phyloP scores from a whole-genome alignment of 176 grass and related monocot genomes.

The Tillandsia leiboldiana region DNA sequence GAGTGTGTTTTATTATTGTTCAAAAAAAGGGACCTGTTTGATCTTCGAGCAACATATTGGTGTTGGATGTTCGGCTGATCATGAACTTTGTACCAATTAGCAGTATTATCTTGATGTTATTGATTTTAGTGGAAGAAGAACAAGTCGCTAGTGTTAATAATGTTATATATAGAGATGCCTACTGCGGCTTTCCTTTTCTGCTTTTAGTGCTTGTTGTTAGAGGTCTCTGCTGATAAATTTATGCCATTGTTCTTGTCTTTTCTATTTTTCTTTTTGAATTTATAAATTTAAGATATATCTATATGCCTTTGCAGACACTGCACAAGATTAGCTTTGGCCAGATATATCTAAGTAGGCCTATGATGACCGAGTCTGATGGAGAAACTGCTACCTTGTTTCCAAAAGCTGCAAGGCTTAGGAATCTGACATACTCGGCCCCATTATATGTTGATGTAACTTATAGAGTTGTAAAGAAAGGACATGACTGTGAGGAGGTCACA shows the following conservation, averaged over 20 bases:
- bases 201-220: no score
- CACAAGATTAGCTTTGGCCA: slow-evolving; percentile 94
- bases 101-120: no score
- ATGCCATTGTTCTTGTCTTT: neutral
- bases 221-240: neutral
- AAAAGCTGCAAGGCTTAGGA: slow-evolving; percentile 86
- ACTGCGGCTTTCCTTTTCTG: no score
- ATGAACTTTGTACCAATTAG: no score
- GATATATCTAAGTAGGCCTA: slow-evolving; percentile 92
- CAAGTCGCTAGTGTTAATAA: no score
- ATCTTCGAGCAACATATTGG: no score
- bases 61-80: no score
- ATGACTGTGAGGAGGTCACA: slow-evolving; percentile 94
- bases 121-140: no score
- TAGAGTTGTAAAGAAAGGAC: slow-evolving; percentile 92
- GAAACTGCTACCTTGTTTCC: slow-evolving; percentile 93
- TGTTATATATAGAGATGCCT: no score
- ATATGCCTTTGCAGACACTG: slow-evolving; percentile 52
- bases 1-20: no score
- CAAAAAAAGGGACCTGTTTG: no score
- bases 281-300: slow-evolving; percentile 12
- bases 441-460: slow-evolving; percentile 93
- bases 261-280: slow-evolving; percentile 11
- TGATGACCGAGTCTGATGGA: slow-evolving; percentile 96
- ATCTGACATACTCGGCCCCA: slow-evolving; percentile 87